Percentiles rank a stretch among this genome's conserved stretches.
phyloP scores from a whole-genome alignment of 2,329 filamentous ascomycete species.

The Thelonectria olida region DNA sequence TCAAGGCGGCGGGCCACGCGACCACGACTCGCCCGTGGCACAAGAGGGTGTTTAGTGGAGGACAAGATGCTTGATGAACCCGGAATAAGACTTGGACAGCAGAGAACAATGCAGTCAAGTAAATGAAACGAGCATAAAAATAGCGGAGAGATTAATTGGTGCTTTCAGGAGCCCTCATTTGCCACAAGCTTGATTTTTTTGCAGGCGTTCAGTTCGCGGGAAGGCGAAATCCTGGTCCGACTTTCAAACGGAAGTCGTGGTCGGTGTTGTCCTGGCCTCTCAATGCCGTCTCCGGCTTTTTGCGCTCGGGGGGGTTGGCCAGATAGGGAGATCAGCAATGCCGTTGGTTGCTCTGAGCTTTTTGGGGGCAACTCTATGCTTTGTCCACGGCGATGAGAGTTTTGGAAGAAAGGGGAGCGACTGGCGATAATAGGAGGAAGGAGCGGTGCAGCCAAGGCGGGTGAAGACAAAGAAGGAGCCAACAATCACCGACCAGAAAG shows the following conservation, averaged over 20 bases:
- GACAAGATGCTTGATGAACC: slow-evolving; percentile 4
- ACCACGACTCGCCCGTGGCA: slow-evolving; percentile 8
- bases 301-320: slow-evolving; percentile 1
- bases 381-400: no score
- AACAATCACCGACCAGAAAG: background rate
- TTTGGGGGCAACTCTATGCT: no score
- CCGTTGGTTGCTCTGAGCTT: background rate
- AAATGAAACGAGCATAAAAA: background rate
- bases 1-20: slow-evolving; percentile 34
- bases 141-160: background rate
- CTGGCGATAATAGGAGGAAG: background rate
- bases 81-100: background rate
- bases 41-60: background rate
- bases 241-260: background rate
- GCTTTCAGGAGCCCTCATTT: background rate
- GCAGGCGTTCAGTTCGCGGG: background rate
- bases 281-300: slow-evolving; percentile 13
- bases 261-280: slow-evolving; percentile 7
- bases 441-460: background rate
- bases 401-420: background rate
- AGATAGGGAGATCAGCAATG: slow-evolving; percentile 10
- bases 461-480: background rate
- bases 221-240: background rate
- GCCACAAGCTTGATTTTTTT: background rate
- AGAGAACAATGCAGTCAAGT: background rate